A percentile compares a stretch with the other conserved stretches of the same genome.
Evolutionary conservation across 768 basidiomycete genomes (phyloP).

Genomic region (Tephrocybe sp.): DNA sequence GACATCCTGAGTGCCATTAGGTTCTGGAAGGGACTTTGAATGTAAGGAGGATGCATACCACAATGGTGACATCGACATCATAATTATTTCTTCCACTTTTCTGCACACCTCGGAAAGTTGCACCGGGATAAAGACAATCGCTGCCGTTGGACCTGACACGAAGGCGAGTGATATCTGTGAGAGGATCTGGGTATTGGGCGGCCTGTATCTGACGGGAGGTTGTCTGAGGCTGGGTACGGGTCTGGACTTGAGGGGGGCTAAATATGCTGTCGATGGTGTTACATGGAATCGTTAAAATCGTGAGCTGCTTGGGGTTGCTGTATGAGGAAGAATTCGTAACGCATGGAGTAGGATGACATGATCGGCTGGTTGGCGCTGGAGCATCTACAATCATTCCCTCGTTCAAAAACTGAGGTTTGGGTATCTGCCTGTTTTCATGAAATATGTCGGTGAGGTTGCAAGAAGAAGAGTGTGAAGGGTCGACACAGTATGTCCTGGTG

Average conservation of each 20-base stretch:
- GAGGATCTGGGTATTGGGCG: slow-evolving; percentile 42
- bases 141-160: slow-evolving; percentile 71
- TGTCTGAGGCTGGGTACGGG: slow-evolving; percentile 11
- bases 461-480: slow-evolving; percentile 24
- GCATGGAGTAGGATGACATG: slow-evolving; percentile 17
- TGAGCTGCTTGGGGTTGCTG: slow-evolving; percentile 22
- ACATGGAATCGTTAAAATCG: slow-evolving; percentile 21
- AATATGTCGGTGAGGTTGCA: slow-evolving; percentile 22
- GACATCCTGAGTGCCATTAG: slow-evolving; percentile 54
- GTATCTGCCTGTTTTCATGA: slow-evolving; percentile 28
- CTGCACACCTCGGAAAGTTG: slow-evolving; percentile 87
- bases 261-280: slow-evolving; percentile 17
- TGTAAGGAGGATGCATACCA: slow-evolving; percentile 53
- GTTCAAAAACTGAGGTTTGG: slow-evolving; percentile 23
- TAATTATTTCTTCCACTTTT: slow-evolving; percentile 93
- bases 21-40: slow-evolving; percentile 6
- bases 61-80: slow-evolving; percentile 89
- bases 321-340: slow-evolving; percentile 12
- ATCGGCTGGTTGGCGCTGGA: slow-evolving; percentile 7
- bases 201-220: slow-evolving; percentile 16
- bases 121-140: slow-evolving; percentile 85
- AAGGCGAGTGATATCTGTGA: slow-evolving; percentile 73
- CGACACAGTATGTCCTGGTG: slow-evolving; percentile 19
- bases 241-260: slow-evolving; percentile 12
- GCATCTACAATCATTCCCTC: slow-evolving; percentile 33